These are phyloP conservation scores for Solanum sitiens DNA, from an alignment of 257 asterid genomes.

Conservation along the genomic window DNA sequence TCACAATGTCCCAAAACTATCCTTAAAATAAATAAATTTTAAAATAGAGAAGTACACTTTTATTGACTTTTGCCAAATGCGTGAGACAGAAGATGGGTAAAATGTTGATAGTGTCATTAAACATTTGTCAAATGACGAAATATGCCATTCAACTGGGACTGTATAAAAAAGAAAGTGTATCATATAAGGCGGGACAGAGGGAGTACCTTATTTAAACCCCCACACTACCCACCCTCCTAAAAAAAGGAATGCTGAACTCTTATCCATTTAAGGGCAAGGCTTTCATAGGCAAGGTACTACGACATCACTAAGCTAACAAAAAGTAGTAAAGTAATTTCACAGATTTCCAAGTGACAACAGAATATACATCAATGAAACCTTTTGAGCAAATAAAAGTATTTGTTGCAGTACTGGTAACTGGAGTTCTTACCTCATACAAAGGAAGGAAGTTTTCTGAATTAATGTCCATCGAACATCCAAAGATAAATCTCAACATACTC, in stretches of 20 bases:
- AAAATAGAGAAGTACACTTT: background rate
- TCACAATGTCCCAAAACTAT: background rate
- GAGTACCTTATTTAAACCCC: background rate
- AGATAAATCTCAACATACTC: constrained; percentile 35
- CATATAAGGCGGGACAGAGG: background rate
- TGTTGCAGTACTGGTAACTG: background rate
- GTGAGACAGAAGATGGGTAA: background rate
- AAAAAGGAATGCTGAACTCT: background rate
- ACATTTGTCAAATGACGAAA: background rate
- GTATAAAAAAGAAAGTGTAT: background rate
- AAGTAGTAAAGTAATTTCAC: background rate
- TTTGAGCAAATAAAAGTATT: background rate
- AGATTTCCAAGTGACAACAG: background rate
- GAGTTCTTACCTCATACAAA: constrained; percentile 45
- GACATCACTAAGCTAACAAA: background rate
- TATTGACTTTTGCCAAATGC: background rate
- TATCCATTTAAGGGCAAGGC: background rate
- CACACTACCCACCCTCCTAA: background rate
- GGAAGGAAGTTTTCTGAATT: constrained; percentile 37
- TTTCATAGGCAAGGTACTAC: background rate
- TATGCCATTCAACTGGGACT: background rate
- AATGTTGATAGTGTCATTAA: background rate
- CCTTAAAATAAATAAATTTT: background rate
- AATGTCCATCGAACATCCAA: constrained; percentile 49
- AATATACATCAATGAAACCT: background rate